A percentile compares a stretch with the other conserved stretches of the same genome.
Evolutionary conservation across 164 flowering plant species (phyloP).

Genomic region (Magnolia kwangsiensis): DNA sequence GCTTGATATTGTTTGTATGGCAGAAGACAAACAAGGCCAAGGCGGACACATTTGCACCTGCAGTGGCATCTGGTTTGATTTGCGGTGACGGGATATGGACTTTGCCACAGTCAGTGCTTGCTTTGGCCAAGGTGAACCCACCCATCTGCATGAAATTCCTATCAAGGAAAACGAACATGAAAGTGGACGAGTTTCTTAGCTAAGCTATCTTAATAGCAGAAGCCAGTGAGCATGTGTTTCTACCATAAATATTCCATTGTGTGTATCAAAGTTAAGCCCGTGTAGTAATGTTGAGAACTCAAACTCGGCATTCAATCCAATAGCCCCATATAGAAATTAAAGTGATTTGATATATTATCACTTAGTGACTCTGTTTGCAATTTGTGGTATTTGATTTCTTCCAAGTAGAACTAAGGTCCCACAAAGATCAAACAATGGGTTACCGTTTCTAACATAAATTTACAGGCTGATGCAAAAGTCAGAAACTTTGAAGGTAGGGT

Average conservation of each 20-base stretch:
- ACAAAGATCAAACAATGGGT: no score
- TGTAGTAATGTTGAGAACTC: not conserved
- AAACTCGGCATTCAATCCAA: not conserved
- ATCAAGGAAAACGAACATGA: constrained; percentile 21
- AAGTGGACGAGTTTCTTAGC: constrained; percentile 33
- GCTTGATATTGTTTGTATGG: constrained; percentile 44
- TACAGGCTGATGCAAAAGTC: no score
- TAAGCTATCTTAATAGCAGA: constrained; percentile 2
- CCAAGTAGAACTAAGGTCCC: no score
- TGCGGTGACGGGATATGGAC: constrained; percentile 61
- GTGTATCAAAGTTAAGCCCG: not conserved
- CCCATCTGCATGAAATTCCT: constrained; percentile 53
- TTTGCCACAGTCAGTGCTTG: constrained; percentile 43
- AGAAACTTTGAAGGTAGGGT: no score
- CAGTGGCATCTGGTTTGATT: constrained; percentile 56
- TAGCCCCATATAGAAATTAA: no score
- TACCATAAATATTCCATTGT: not conserved
- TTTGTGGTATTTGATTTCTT: no score
- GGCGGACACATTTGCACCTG: constrained; percentile 46
- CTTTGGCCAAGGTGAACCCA: constrained; percentile 38
- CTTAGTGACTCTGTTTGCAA: no score
- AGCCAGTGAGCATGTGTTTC: not conserved
- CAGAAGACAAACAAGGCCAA: constrained; percentile 34
- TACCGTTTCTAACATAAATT: no score
- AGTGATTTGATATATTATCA: no score